These are phyloP conservation scores for Scolecobasidium constrictum DNA, from an alignment of 2,329 filamentous ascomycete genomes.

Conservation along the genomic window DNA sequence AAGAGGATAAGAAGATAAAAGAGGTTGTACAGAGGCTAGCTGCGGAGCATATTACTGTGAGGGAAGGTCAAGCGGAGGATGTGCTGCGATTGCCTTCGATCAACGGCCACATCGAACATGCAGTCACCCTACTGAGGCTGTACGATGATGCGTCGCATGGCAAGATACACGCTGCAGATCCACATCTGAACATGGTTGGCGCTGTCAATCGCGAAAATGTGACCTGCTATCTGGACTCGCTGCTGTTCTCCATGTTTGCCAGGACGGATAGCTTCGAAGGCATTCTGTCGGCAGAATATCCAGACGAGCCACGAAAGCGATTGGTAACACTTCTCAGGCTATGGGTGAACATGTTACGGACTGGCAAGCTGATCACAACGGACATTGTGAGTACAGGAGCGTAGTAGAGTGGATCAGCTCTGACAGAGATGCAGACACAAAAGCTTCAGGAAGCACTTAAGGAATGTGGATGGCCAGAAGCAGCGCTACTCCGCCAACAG, in stretches of 20 bases:
- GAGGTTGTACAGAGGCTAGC: slow-evolving; percentile 11
- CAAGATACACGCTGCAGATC: slow-evolving; percentile 63
- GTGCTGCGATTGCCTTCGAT: slow-evolving; percentile 52
- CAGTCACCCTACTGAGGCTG: slow-evolving; percentile 65
- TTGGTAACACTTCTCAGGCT: slow-evolving; percentile 70
- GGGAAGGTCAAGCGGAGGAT: slow-evolving; percentile 52
- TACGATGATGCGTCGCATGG: slow-evolving; percentile 75
- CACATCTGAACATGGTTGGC: slow-evolving; percentile 62
- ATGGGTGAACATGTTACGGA: slow-evolving; percentile 87
- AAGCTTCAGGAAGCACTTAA: slow-evolving; percentile 72
- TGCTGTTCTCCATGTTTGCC: slow-evolving; percentile 94
- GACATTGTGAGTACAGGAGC: slow-evolving; percentile 54
- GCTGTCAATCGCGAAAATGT: slow-evolving; percentile 77
- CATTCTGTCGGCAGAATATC: slow-evolving; percentile 72
- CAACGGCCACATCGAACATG: slow-evolving; percentile 59
- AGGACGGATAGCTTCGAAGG: slow-evolving; percentile 84
- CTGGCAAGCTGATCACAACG: slow-evolving; percentile 71
- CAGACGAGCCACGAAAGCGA: slow-evolving; percentile 57
- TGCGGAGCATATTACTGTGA: slow-evolving; percentile 41
- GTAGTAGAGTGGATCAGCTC: not conserved
- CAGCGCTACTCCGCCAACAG: slow-evolving; percentile 68
- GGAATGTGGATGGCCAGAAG: slow-evolving; percentile 82
- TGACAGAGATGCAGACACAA: slow-evolving; percentile 47
- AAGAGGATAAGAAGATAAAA: slow-evolving; percentile 41
- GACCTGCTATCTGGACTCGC: slow-evolving; percentile 87